A percentile compares a stretch with the other conserved stretches of the same genome.
These are phyloP conservation scores for Cornus kousa DNA, from an alignment of 148 eudicot genomes.

Conservation along the genomic window DNA sequence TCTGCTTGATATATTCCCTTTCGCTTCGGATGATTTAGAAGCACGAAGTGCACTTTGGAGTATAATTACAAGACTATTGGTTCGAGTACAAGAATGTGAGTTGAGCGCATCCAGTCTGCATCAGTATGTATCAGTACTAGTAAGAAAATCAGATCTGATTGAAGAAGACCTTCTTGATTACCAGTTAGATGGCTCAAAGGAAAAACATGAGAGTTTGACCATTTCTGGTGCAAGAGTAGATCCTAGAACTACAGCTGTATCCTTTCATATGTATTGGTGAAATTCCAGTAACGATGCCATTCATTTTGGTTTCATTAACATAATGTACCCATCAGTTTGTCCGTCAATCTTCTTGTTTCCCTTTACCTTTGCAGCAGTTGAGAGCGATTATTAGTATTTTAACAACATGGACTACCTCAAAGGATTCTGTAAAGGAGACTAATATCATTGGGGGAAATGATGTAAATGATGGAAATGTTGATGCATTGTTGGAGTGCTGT, in stretches of 20 bases:
- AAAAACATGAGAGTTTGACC: conserved; percentile 18
- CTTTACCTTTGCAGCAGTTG: conserved; percentile 53
- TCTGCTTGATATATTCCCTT: conserved; percentile 65
- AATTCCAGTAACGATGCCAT: neutral
- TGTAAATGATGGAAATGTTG: conserved; percentile 46
- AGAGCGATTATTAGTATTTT: conserved; percentile 49
- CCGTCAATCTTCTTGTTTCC: conserved; percentile 25
- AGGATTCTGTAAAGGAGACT: conserved; percentile 26
- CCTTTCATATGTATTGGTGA: conserved; percentile 33
- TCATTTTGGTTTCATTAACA: neutral
- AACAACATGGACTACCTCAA: conserved; percentile 50
- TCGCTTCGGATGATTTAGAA: conserved; percentile 80
- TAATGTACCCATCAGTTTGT: neutral
- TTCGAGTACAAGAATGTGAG: conserved; percentile 40
- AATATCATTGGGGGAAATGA: conserved; percentile 20
- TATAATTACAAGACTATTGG: conserved; percentile 54
- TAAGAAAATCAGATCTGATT: conserved; percentile 58
- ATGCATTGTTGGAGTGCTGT: conserved; percentile 57
- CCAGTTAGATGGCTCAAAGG: conserved; percentile 31
- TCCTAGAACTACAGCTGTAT: conserved; percentile 63
- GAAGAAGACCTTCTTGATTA: conserved; percentile 76
- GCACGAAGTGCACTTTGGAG: conserved; percentile 91
- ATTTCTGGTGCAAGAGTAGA: conserved; percentile 26
- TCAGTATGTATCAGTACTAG: conserved; percentile 48
- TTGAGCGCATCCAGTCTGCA: conserved; percentile 46